Evolutionary conservation across 1,284 basidiomycete species (phyloP), one percentile per base, ranked within the genome.

Genomic region (Malassezia japonica): DNA sequence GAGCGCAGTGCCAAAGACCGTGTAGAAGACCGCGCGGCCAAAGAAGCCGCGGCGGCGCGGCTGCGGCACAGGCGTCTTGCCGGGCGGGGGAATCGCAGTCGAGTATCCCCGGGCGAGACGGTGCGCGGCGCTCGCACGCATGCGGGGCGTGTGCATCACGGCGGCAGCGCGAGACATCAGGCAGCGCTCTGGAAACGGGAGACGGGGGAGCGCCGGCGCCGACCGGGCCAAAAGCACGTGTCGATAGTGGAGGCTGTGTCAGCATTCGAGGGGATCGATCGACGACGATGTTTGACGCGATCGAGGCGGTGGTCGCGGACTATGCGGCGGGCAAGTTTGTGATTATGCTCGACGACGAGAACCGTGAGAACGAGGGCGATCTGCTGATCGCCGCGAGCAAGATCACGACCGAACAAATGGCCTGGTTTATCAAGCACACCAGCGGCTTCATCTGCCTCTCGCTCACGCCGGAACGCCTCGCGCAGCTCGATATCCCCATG

Each of bases 391-490:
- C 70, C 9, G 70, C 68, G 0, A 49, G 59, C 16, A 55, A 46
- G n/a, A 59, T 86, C 60, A 89, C 89, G 18, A 87, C 87, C 0
- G 86, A 94, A 75, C 87, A 92, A 67, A 95, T 99, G 92, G 94
- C 94, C 1, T 99, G 89, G 88, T 87, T 99, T 80, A 90, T 99
- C 74, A 84, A 85, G 72, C 84, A 92, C 76, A 88, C 65, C 53
- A 95, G 91, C 68, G 92, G 94, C 1, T 98, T 87, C 77, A 85
- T 99, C 60, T 98, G 94, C 74, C 81, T 92, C 53, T 82, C 88
- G 6, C 78, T 96, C 1, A 85, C 87, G 0, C 79, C 80, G 7
- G 77, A 82, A 29, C 82, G 87, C 4, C 80, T 98, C 9, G 78
- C 83, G 31, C 79, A 83, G 49, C 82, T 98, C n/a, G 77, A 83